Evolutionary conservation across 306 rosid species (phyloP).

Genomic region (Echinosophora koreensis): DNA sequence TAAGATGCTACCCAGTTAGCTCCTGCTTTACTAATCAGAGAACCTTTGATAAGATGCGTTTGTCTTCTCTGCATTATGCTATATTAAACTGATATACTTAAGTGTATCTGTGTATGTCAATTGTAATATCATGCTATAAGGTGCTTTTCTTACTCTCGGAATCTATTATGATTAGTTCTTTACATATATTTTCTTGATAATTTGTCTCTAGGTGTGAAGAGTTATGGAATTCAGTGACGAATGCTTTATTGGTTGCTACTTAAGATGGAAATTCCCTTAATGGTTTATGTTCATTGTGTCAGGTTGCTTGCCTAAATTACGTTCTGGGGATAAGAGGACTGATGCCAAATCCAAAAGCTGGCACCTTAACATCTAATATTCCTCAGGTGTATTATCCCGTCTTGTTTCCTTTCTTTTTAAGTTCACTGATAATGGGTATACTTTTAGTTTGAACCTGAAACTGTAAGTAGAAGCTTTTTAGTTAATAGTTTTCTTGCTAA

Average conservation of each 20-base stretch:
- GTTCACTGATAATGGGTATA: not conserved
- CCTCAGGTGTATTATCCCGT: conserved; percentile 67
- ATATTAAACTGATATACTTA: not conserved
- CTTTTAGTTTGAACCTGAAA: too few species aligned
- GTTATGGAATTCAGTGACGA: conserved; percentile 9
- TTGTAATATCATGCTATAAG: conserved; percentile 11
- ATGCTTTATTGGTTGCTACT: not conserved
- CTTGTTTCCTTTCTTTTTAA: conserved; percentile 8
- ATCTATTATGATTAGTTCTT: not conserved
- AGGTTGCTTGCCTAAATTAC: conserved; percentile 97
- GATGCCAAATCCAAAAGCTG: conserved; percentile 99
- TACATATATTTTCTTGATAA: not conserved
- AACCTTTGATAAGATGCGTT: conserved; percentile 20
- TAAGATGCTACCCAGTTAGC: conserved; percentile 1
- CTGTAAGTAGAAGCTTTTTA: too few species aligned
- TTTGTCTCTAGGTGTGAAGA: not conserved
- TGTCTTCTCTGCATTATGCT: conserved; percentile 3
- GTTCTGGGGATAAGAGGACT: conserved; percentile 98
- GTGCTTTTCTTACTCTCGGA: conserved; percentile 13
- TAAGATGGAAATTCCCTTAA: conserved; percentile 36
- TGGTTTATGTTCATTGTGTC: conserved; percentile 43
- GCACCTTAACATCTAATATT: conserved; percentile 93
- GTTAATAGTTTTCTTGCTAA: conserved; percentile 21
- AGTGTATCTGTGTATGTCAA: not conserved
- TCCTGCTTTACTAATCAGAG: conserved; percentile 6